Base-by-base conservation (phyloP, 2,329 filamentous ascomycete genomes). In the Leptosphaerulina australis region DNA sequence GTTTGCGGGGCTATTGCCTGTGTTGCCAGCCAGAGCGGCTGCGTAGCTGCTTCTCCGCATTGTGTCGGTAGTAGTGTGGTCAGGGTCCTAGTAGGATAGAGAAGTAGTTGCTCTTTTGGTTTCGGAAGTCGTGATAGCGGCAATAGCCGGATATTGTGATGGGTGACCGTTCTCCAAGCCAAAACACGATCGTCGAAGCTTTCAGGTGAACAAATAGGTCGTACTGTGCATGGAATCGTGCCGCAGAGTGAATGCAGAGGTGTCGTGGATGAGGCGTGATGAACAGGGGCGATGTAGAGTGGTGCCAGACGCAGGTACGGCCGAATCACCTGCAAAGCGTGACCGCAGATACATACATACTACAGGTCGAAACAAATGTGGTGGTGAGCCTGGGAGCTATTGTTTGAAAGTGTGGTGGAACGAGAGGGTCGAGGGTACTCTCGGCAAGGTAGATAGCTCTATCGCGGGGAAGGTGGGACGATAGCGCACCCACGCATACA, bases 21-120 rank as follows among this genome's bases (percentile, higher is more conserved):
- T 56, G 59, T 76, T 77, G 29, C 82, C 82, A 44, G 81, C 81
- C 48, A 83, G 77, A 49, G 85, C 82, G 20, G 83, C 84, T 61
- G 84, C 86, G 31, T 81, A 81, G 58, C 82, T 60, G 38, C 50
- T 44, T 47, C 50, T 53, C 28, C 50, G 50, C 50, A 53, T 62
- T 43, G 59, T 58, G 28, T 33, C 36, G 35, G 45, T 30, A 44
- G 40, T 34, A 30, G 47, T 50, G 44, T 46, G 30, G 34, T 44
- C 44, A 47, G 37, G 38, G 31, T 31, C 29, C 25, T 28, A n/a
- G 26, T 7, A 10, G 30, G 37, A 29, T 17, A 14, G 26, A 8
- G 25, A 22, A 44, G 31, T 41, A 12, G 33, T 18, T 21, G 31
- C 22, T 15, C 26, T 26, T 5, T 43, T 15, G 21, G 26, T 28